Evolutionary conservation across 352 stramenopile species (phyloP).

Genomic region (Globisporangium cylindrosporum): DNA sequence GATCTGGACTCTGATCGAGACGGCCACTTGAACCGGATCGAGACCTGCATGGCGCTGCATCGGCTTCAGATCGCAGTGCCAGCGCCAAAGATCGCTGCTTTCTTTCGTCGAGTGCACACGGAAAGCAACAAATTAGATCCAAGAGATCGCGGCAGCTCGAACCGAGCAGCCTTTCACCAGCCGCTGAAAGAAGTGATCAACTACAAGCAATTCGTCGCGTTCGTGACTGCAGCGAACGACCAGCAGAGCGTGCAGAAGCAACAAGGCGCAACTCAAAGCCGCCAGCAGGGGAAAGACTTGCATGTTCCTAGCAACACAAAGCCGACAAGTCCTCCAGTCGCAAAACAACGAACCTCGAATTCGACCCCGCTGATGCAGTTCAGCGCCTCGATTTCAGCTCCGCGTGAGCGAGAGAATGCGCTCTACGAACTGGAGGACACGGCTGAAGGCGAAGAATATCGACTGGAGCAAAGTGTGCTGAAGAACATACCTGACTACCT

Average conservation of each 20-base stretch:
- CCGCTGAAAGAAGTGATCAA: conserved; percentile 65
- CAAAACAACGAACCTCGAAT: background rate
- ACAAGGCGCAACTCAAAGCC: conserved; percentile 9
- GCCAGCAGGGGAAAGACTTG: background rate
- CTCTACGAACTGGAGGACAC: conserved; percentile 11
- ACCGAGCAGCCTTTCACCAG: conserved; percentile 13
- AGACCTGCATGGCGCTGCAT: conserved; percentile 71
- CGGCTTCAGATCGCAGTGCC: conserved; percentile 62
- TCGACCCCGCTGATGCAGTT: background rate
- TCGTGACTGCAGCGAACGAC: conserved; percentile 55
- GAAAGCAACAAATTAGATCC: background rate
- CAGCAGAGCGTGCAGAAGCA: conserved; percentile 18
- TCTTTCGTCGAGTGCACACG: conserved; percentile 58
- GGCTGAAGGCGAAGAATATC: conserved; percentile 1
- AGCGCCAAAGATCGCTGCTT: conserved; percentile 54
- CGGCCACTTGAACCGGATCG: conserved; percentile 65
- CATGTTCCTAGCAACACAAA: background rate
- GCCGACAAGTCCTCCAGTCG: background rate
- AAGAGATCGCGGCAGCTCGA: conserved; percentile 4
- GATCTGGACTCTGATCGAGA: conserved; percentile 70
- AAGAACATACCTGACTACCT: conserved; percentile 17
- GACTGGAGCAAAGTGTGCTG: conserved; percentile 29
- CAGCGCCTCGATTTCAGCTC: background rate
- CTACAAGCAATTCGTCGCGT: conserved; percentile 76
- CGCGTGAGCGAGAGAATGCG: background rate